Evolutionary conservation across 2,329 filamentous ascomycete species (phyloP).

Genomic region (Alternaria metachromatica): DNA sequence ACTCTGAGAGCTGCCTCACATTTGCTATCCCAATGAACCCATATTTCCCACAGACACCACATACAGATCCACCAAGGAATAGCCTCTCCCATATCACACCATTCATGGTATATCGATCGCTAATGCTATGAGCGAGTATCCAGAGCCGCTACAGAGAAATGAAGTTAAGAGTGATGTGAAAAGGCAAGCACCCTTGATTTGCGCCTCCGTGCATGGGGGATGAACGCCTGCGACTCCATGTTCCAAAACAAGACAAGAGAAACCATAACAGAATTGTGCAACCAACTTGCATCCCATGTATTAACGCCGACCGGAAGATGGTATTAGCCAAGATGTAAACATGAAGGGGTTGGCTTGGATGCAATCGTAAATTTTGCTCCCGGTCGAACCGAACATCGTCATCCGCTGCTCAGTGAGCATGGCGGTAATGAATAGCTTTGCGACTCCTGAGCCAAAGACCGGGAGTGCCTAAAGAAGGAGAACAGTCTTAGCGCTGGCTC

Average conservation of each 20-base stretch:
- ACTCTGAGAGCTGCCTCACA: constrained; percentile 15
- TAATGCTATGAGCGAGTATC: constrained; percentile 44
- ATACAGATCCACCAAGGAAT: constrained; percentile 34
- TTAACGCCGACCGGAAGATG: constrained; percentile 44
- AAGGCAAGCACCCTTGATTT: constrained; percentile 24
- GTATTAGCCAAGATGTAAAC: constrained; percentile 46
- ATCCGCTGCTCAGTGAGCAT: constrained; percentile 10
- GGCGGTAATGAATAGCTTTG: constrained; percentile 14
- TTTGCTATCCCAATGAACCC: constrained; percentile 9
- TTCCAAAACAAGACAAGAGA: constrained; percentile 17
- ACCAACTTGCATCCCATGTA: constrained; percentile 42
- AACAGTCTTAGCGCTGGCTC: constrained; percentile 30
- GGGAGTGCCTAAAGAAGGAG: constrained; percentile 26
- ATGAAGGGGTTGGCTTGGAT: constrained; percentile 36
- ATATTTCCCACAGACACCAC: constrained; percentile 14
- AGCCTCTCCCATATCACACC: constrained; percentile 34
- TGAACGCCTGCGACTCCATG: constrained; percentile 34
- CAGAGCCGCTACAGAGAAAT: constrained; percentile 47
- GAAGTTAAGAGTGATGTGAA: constrained; percentile 39
- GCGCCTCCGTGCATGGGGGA: constrained; percentile 32
- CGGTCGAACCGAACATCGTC: constrained; percentile 13
- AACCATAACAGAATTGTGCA: constrained; percentile 28
- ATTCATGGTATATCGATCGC: constrained; percentile 38
- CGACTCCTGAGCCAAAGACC: constrained; percentile 16
- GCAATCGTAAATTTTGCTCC: constrained; percentile 23